These are phyloP conservation scores for Nicotiana paniculata DNA, from an alignment of 257 asterid genomes.

Conservation along the genomic window DNA sequence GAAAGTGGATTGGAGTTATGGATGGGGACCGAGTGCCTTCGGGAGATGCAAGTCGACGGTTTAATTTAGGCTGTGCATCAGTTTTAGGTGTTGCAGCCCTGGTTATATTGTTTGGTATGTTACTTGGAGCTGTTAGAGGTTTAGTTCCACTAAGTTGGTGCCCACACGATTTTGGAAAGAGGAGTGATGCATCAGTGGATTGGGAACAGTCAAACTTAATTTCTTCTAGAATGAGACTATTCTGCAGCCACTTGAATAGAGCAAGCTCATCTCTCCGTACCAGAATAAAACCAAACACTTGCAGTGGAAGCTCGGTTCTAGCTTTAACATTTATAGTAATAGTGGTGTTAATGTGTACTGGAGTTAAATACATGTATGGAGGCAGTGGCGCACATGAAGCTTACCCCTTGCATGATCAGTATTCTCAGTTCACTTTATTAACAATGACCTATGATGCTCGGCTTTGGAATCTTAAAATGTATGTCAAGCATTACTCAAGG, in stretches of 20 bases:
- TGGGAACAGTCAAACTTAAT: constrained; percentile 46
- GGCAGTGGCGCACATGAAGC: constrained; percentile 89
- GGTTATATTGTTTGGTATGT: constrained; percentile 55
- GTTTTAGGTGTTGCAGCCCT: constrained; percentile 46
- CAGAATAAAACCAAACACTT: constrained; percentile 49
- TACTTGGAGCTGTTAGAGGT: constrained; percentile 67
- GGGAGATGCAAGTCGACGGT: constrained; percentile 56
- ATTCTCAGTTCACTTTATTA: constrained; percentile 81
- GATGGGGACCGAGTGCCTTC: constrained; percentile 91
- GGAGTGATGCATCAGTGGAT: constrained; percentile 57
- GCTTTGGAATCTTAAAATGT: constrained; percentile 87
- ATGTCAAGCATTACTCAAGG: constrained; percentile 75
- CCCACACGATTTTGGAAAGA: constrained; percentile 68
- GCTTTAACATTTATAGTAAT: constrained; percentile 22
- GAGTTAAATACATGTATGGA: constrained; percentile 58
- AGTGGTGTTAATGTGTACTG: constrained; percentile 40
- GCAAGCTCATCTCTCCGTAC: constrained; percentile 48
- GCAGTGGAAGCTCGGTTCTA: constrained; percentile 41
- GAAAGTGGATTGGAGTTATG: constrained; percentile 76
- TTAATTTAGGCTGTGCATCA: constrained; percentile 52
- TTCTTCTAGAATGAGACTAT: constrained; percentile 50
- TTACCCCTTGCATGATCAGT: constrained; percentile 50
- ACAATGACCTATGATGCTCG: constrained; percentile 98
- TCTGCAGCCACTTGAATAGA: constrained; percentile 69
- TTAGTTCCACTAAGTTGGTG: constrained; percentile 80